Percentiles rank a stretch among this genome's conserved stretches.
Evolutionary conservation across 169 alveolate species (phyloP).

Genomic region (Fabrea salina): DNA sequence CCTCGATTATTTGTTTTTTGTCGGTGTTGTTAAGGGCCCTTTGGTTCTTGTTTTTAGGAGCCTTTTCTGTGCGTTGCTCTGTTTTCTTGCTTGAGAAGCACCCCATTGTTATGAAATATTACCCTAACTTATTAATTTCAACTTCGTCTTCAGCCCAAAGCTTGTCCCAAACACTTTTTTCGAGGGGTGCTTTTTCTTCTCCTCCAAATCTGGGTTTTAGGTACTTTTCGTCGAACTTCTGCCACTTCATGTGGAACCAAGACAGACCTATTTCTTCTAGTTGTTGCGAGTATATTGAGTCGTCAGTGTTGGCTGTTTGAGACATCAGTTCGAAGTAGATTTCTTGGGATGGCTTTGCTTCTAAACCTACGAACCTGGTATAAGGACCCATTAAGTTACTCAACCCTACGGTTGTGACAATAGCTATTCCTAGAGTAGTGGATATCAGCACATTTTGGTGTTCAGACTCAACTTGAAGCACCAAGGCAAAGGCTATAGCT

Average conservation of each 20-base stretch:
- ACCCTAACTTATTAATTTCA: not conserved
- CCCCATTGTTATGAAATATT: not conserved
- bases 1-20: no score
- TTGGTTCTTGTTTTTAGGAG: no score
- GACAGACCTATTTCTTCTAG: not conserved
- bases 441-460: constrained; percentile 41
- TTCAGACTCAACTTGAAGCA: constrained; percentile 46
- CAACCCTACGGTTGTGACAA: constrained; percentile 60
- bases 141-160: constrained; percentile 21
- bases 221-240: constrained; percentile 16
- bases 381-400: constrained; percentile 64
- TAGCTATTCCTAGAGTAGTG: constrained; percentile 62
- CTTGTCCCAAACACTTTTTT: constrained; percentile 14
- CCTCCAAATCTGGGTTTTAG: constrained; percentile 27
- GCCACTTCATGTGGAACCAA: constrained; percentile 14
- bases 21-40: no score
- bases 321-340: constrained; percentile 12
- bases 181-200: not conserved
- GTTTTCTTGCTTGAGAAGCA: no score
- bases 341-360: not conserved
- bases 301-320: not conserved
- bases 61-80: no score
- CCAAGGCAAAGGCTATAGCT: constrained; percentile 79
- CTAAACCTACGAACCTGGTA: constrained; percentile 37
- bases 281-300: not conserved